Evolutionary conservation across 2,329 filamentous ascomycete species (phyloP).

Genomic region (Bipolaris sorokiniana): DNA sequence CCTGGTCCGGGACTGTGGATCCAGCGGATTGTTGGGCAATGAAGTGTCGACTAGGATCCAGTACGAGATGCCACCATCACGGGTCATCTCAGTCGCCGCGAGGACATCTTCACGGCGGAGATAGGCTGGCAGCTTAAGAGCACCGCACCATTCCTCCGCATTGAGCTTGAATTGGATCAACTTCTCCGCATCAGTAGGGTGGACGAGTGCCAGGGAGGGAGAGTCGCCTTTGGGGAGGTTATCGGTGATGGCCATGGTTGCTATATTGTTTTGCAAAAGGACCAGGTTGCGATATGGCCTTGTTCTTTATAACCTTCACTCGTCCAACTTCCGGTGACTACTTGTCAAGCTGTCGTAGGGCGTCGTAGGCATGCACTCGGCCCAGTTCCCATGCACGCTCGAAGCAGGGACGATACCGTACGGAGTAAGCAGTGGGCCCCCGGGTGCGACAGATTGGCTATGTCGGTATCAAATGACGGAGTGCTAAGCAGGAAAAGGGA

Average conservation of each 20-base stretch:
- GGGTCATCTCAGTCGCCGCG: conserved; percentile 58
- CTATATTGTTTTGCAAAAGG: background rate
- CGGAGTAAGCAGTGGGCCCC: conserved; percentile 9
- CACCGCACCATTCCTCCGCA: conserved; percentile 63
- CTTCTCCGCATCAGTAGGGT: conserved; percentile 62
- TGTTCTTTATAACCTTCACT: conserved; percentile 2
- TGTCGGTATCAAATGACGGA: conserved; percentile 1
- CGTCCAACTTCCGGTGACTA: conserved; percentile 1
- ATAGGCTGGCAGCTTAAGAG: conserved; percentile 61
- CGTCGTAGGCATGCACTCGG: conserved; percentile 6
- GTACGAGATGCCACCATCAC: conserved; percentile 61
- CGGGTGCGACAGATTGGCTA: conserved; percentile 4
- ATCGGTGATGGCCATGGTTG: conserved; percentile 34
- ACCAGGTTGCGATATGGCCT: background rate
- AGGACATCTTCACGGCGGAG: conserved; percentile 63
- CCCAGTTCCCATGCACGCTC: conserved; percentile 3
- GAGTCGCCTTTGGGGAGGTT: conserved; percentile 58
- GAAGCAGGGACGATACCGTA: conserved; percentile 8
- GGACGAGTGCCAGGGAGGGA: conserved; percentile 59
- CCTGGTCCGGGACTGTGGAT: conserved; percentile 47
- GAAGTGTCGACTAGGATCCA: conserved; percentile 65
- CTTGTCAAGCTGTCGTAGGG: conserved; percentile 14
- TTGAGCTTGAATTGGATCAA: conserved; percentile 61
- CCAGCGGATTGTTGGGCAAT: conserved; percentile 40
- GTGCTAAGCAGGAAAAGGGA: conserved; percentile 8